A percentile compares a stretch with the other conserved stretches of the same genome.
phyloP scores from a whole-genome alignment of 345 rosid species.

The Dimocarpus longan region DNA sequence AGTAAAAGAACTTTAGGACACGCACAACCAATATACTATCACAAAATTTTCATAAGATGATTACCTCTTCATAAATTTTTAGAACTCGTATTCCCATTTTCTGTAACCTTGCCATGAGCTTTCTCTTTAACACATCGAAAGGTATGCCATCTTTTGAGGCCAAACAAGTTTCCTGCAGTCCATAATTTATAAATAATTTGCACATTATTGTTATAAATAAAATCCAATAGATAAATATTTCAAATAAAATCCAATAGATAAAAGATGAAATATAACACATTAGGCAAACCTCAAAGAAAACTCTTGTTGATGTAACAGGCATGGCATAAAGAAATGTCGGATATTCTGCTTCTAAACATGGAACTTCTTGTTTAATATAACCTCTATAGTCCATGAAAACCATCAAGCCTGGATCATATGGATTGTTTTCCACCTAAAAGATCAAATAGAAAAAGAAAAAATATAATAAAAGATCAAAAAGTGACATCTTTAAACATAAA shows the following conservation, averaged over 20 bases:
- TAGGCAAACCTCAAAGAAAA: constrained; percentile 82
- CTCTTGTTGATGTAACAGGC: constrained; percentile 83
- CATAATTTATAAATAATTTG: constrained; percentile 23
- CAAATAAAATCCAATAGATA: not conserved
- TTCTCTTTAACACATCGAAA: constrained; percentile 73
- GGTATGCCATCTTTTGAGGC: constrained; percentile 96
- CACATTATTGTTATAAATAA: constrained; percentile 6
- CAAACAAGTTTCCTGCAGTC: constrained; percentile 88
- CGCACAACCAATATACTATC: not conserved
- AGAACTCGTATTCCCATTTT: constrained; percentile 68
- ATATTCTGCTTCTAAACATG: constrained; percentile 60
- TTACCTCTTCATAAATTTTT: constrained; percentile 87
- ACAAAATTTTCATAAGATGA: not conserved
- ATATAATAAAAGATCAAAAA: not conserved
- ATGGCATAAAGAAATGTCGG: constrained; percentile 92
- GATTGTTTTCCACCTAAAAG: constrained; percentile 86
- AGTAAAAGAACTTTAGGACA: not conserved
- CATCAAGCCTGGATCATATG: constrained; percentile 93
- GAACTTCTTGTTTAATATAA: constrained; percentile 52
- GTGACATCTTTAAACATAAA: not conserved
- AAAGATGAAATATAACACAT: constrained; percentile 1
- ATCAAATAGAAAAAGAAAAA: constrained; percentile 25
- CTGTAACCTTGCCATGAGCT: constrained; percentile 77
- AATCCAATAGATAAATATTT: not conserved
- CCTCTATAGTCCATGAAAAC: constrained; percentile 99